Conservation (phyloP, 768 basidiomycete genomes). For the Pulveroboletus sp. region DNA sequence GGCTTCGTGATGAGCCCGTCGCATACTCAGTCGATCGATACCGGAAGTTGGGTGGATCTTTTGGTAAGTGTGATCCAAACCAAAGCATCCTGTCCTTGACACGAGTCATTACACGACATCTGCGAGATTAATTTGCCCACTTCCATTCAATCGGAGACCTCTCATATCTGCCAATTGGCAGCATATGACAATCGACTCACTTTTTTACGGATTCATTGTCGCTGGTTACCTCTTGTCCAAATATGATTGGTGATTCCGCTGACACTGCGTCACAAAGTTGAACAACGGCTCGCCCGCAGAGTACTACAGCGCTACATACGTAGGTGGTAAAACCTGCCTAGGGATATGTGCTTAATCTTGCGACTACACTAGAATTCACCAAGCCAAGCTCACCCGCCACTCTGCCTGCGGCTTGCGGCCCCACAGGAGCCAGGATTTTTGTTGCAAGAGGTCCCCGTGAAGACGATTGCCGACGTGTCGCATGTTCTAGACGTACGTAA, state of each 20-base stretch:
- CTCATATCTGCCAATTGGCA: not conserved
- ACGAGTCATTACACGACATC: not conserved
- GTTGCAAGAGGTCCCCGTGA: constrained; percentile 66
- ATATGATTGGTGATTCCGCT: constrained; percentile 4
- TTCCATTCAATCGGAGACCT: not conserved
- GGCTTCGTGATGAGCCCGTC: constrained; percentile 19
- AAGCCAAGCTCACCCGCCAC: constrained; percentile 59
- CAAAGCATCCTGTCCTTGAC: not conserved
- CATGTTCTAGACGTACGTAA: constrained; percentile 63
- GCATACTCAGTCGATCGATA: constrained; percentile 17
- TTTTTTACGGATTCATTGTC: not conserved
- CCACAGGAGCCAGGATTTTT: constrained; percentile 76
- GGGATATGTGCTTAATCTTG: not conserved
- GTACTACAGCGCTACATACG: constrained; percentile 64
- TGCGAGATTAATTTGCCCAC: not conserved
- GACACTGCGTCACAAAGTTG: constrained; percentile 38
- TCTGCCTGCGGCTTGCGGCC: constrained; percentile 58
- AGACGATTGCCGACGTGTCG: constrained; percentile 69
- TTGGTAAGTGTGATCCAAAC: constrained; percentile 20
- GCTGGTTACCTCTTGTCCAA: not conserved
- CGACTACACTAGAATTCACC: constrained; percentile 51
- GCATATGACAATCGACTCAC: not conserved
- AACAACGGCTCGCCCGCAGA: constrained; percentile 52
- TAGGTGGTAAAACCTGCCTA: constrained; percentile 32
- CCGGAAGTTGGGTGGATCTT: constrained; percentile 29